Conservation (phyloP, 2,329 filamentous ascomycete species). For the Aspergillus tubingensis region DNA sequence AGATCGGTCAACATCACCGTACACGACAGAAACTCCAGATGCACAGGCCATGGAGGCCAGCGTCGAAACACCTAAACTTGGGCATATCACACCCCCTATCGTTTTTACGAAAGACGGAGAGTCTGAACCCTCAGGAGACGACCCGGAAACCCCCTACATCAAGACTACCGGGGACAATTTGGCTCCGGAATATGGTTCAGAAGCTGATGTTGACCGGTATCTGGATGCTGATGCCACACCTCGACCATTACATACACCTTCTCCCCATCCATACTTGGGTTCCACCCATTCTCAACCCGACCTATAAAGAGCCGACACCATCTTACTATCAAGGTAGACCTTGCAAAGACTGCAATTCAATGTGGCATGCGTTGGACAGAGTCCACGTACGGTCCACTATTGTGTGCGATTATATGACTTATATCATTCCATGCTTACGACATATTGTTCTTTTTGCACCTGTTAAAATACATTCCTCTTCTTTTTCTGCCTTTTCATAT, state of each 20-base stretch:
- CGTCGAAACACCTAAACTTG: conserved; percentile 20
- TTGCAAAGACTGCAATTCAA: conserved; percentile 15
- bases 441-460: conserved; percentile 23
- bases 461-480: conserved; percentile 29
- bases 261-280: conserved; percentile 28
- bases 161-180: conserved; percentile 22
- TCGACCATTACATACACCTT: conserved; percentile 34
- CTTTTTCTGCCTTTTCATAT: conserved; percentile 3
- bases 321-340: conserved; percentile 5
- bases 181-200: conserved; percentile 16
- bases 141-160: conserved; percentile 25
- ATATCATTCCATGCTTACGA: conserved; percentile 21
- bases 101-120: conserved; percentile 16
- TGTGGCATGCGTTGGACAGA: not conserved
- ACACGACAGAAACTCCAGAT: conserved; percentile 5
- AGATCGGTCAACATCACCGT: conserved; percentile 16
- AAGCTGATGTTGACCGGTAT: conserved; percentile 25
- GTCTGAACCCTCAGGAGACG: not conserved
- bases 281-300: conserved; percentile 30
- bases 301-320: conserved; percentile 22
- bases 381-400: conserved; percentile 12
- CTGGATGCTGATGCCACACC: conserved; percentile 37
- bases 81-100: conserved; percentile 36
- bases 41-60: conserved; percentile 7
- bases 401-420: not conserved